These are phyloP conservation scores for Melampsora americana DNA, from an alignment of 1,284 basidiomycete genomes.

Conservation along the genomic window DNA sequence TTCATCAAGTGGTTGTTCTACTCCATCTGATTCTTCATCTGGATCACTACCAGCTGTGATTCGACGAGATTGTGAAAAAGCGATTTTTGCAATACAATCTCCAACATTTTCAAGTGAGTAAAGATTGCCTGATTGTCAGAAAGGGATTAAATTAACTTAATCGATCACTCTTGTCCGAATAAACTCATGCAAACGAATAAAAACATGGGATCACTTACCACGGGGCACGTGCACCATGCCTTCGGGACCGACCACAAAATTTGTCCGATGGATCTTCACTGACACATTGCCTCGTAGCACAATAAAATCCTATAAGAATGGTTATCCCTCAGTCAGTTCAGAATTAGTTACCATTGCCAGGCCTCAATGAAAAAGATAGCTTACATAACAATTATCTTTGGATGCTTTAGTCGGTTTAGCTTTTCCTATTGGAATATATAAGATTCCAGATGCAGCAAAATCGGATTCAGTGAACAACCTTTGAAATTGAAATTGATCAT, in stretches of 20 bases:
- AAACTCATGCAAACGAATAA: neutral
- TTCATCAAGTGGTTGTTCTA: slow-evolving; percentile 12
- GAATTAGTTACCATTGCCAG: neutral
- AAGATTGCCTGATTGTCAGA: slow-evolving; percentile 68
- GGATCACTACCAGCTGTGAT: slow-evolving; percentile 41
- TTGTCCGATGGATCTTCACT: slow-evolving; percentile 36
- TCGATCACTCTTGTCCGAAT: neutral
- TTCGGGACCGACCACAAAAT: slow-evolving; percentile 17
- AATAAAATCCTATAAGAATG: slow-evolving; percentile 20
- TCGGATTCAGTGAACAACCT: slow-evolving; percentile 27
- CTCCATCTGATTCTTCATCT: slow-evolving; percentile 30
- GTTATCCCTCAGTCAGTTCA: neutral
- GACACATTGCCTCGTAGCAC: slow-evolving; percentile 34
- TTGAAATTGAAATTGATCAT: slow-evolving; percentile 34
- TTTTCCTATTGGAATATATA: slow-evolving; percentile 27
- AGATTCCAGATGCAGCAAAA: slow-evolving; percentile 26
- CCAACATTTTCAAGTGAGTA: slow-evolving; percentile 86
- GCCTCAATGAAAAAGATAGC: neutral
- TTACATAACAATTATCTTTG: slow-evolving; percentile 42
- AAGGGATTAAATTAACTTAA: neutral
- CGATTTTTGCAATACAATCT: slow-evolving; percentile 72
- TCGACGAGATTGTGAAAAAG: slow-evolving; percentile 89
- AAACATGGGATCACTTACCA: slow-evolving; percentile 6
- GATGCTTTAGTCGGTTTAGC: slow-evolving; percentile 36
- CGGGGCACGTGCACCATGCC: slow-evolving; percentile 29